Evolutionary conservation across 805 yeast genomes (phyloP).

Genomic region (Zygotorulaspora chibaensis): DNA sequence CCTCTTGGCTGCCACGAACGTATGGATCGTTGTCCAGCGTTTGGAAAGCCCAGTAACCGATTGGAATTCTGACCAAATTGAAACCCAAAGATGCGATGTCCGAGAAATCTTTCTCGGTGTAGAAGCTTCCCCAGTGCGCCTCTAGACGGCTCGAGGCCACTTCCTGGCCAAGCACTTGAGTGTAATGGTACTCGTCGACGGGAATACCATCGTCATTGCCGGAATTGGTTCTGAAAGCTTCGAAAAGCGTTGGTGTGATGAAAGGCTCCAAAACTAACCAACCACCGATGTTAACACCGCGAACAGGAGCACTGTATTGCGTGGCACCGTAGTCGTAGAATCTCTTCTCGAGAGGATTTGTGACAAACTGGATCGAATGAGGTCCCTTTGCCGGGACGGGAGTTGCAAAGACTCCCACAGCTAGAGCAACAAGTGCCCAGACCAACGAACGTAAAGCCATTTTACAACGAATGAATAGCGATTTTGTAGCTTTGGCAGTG

Average conservation of each 20-base stretch:
- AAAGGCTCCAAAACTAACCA: constrained; percentile 85
- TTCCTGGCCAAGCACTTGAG: constrained; percentile 55
- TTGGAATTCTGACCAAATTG: constrained; percentile 84
- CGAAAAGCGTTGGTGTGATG: constrained; percentile 74
- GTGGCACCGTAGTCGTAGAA: constrained; percentile 17
- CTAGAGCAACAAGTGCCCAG: constrained; percentile 1
- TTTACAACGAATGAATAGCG: constrained; percentile 3
- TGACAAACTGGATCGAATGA: constrained; percentile 17
- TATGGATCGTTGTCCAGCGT: constrained; percentile 68
- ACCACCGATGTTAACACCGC: constrained; percentile 81
- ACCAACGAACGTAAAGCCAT: constrained; percentile 6
- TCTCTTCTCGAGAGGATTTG: constrained; percentile 16
- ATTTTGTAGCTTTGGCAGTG: not conserved
- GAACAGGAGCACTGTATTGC: constrained; percentile 12
- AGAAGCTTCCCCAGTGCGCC: constrained; percentile 76
- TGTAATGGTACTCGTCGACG: constrained; percentile 76
- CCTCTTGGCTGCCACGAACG: constrained; percentile 67
- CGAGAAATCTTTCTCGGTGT: constrained; percentile 66
- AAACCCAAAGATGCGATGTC: constrained; percentile 59
- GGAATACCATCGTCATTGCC: constrained; percentile 46
- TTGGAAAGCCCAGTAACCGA: constrained; percentile 91
- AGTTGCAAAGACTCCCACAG: constrained; percentile 11
- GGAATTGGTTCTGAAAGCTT: constrained; percentile 40
- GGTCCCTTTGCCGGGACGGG: constrained; percentile 17
- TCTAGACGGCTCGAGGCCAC: constrained; percentile 49